Base-by-base conservation (phyloP, 805 yeast species). In the Candida silvatica region DNA sequence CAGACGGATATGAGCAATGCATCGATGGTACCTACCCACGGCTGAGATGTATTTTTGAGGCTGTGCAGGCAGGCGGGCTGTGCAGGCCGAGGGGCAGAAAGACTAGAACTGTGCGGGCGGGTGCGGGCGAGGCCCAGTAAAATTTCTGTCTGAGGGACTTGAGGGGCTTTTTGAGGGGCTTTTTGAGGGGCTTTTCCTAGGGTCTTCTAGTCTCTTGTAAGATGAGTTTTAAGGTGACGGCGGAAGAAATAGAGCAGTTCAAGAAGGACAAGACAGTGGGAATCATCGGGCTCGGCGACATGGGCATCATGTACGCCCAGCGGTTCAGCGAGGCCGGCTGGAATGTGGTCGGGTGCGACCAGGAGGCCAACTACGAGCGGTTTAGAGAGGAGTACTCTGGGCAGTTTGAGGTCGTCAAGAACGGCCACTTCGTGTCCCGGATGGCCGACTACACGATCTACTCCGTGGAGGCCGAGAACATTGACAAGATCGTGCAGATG, bases 241-340 rank as follows among this genome's bases (percentile, higher is more conserved):
- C 25, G 1, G 38, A 31, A 3, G 38, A 41, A 19, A 45, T 52
- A 4, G 36, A 38, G 16, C 27, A 38, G 18, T 39, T 46, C 17
- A 40, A 56, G 22, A 30, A 36, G 11, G 43, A 63, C 16, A 80
- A 80, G 52, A 66, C 65, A 16, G 71, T 92, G 31, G 98, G 98
- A 2, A 82, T 92, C 43, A 88, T 92, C 40, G 98, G 98, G 3
- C 70, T 90, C 24, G 98, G 98, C 20, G 97, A 90, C 56, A 92
- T 92, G 98, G 98, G 98, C 6, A 62, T 74, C 25, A 60, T 92
- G 48, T 92, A 92, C 51, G 97, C 97, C 37, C 65, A 69, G 16
- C 61, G 80, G 36, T 79, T 92, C 48, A 66, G 84, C 20, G 67
- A 69, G 35, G 88, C 86, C 2, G 97, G 97, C 2, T 86, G 95